Evolutionary conservation across 2,329 filamentous ascomycete genomes (phyloP).

Genomic region (Pseudogymnoascus sp.): DNA sequence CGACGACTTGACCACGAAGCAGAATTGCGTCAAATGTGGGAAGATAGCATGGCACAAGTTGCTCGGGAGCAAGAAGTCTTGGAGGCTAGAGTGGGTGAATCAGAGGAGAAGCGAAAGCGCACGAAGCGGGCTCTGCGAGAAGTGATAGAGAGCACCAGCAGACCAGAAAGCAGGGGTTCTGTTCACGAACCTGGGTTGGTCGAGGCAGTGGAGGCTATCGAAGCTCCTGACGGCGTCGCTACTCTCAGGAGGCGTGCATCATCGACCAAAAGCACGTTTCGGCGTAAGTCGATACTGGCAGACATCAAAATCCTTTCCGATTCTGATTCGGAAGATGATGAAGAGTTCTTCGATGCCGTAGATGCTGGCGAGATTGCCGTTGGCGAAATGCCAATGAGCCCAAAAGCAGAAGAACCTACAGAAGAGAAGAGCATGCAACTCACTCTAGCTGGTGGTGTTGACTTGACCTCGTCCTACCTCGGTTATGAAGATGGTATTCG

Average conservation of each 20-base stretch:
- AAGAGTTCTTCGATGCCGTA: slow-evolving; percentile 96
- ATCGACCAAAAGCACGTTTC: slow-evolving; percentile 37
- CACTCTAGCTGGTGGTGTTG: slow-evolving; percentile 41
- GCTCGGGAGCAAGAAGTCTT: slow-evolving; percentile 89
- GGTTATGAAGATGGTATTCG: slow-evolving; percentile 90
- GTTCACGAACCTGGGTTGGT: background rate
- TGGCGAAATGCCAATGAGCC: slow-evolving; percentile 50
- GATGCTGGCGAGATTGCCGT: slow-evolving; percentile 88
- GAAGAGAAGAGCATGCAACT: slow-evolving; percentile 37
- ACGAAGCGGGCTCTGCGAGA: slow-evolving; percentile 87
- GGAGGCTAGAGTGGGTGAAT: slow-evolving; percentile 79
- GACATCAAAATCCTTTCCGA: slow-evolving; percentile 68
- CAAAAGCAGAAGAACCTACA: slow-evolving; percentile 26
- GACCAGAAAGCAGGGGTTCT: slow-evolving; percentile 22
- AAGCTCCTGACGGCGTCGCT: slow-evolving; percentile 31
- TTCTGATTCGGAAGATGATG: slow-evolving; percentile 70
- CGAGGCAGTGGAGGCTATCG: slow-evolving; percentile 25
- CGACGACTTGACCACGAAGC: slow-evolving; percentile 86
- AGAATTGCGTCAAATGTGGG: slow-evolving; percentile 92
- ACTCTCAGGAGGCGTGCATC: slow-evolving; percentile 37
- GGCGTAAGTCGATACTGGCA: slow-evolving; percentile 60
- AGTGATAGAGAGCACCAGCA: slow-evolving; percentile 54
- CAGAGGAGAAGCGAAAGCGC: slow-evolving; percentile 80
- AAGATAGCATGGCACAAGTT: slow-evolving; percentile 98
- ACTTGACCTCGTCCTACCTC: slow-evolving; percentile 72